These are phyloP conservation scores for Phaeoacremonium minimum DNA, from an alignment of 2,329 filamentous ascomycete species.

Conservation along the genomic window DNA sequence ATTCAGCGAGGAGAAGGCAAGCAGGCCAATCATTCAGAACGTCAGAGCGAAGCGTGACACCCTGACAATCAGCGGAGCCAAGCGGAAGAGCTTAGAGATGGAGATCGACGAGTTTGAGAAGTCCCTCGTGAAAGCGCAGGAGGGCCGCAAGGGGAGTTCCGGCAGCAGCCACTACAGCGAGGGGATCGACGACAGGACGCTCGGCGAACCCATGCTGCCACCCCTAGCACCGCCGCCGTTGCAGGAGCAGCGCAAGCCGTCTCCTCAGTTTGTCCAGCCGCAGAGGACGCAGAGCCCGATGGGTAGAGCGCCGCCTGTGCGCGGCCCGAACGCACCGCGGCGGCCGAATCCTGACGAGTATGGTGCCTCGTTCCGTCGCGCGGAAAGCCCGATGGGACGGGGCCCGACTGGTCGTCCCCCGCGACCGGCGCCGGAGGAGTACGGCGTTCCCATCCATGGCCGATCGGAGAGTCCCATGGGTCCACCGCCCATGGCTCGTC, in stretches of 20 bases:
- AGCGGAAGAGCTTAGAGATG: conserved; percentile 43
- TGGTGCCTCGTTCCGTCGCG: background rate
- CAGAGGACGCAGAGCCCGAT: background rate
- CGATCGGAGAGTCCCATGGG: conserved; percentile 1
- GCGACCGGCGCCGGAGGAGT: conserved; percentile 4
- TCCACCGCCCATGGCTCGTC: background rate
- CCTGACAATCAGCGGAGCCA: conserved; percentile 37
- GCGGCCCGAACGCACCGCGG: background rate
- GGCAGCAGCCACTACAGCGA: conserved; percentile 3
- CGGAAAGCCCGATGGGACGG: background rate
- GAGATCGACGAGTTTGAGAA: conserved; percentile 36
- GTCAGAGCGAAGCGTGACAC: conserved; percentile 48
- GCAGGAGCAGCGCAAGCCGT: background rate
- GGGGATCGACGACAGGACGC: conserved; percentile 4
- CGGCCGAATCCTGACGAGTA: background rate
- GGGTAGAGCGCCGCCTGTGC: background rate
- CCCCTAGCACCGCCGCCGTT: too few species aligned
- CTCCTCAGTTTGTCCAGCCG: background rate
- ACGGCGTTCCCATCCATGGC: background rate
- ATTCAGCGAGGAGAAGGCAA: conserved; percentile 16
- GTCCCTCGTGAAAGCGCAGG: conserved; percentile 21
- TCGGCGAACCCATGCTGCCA: background rate
- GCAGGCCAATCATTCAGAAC: conserved; percentile 40
- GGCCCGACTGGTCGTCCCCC: background rate
- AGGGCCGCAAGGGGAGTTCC: conserved; percentile 2